Conservation (phyloP, 139 green algal species). For the Chlamydomonas urium region DNA sequence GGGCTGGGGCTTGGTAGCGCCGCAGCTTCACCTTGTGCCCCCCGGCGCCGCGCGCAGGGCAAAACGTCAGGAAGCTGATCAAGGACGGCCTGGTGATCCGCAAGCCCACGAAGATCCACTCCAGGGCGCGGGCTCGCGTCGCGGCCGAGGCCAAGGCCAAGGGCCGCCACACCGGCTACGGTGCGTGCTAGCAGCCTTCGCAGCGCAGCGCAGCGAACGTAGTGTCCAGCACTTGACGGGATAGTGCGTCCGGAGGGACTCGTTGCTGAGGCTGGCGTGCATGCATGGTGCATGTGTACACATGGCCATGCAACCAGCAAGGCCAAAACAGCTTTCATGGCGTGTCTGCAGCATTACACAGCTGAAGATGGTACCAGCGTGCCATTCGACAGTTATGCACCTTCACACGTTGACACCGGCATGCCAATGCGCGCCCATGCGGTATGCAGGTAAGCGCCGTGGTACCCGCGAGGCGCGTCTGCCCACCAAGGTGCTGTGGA, state of each 20-base stretch:
- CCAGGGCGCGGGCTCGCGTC: slow-evolving; percentile 75
- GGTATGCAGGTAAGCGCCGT: slow-evolving; percentile 86
- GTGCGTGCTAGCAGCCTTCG: too few species aligned
- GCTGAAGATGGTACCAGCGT: background rate
- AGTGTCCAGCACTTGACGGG: too few species aligned
- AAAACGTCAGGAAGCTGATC: slow-evolving; percentile 98
- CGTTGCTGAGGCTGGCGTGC: too few species aligned
- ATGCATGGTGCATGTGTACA: too few species aligned
- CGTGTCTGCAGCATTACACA: background rate
- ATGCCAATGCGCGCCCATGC: too few species aligned
- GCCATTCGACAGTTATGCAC: background rate
- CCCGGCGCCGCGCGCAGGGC: slow-evolving; percentile 61
- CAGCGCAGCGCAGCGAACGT: too few species aligned
- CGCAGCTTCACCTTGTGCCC: too few species aligned
- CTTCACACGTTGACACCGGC: background rate
- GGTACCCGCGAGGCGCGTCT: slow-evolving; percentile 97
- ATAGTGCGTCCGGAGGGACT: too few species aligned
- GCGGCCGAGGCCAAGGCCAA: slow-evolving; percentile 92
- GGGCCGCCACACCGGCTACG: slow-evolving; percentile 96
- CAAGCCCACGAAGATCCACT: slow-evolving; percentile 97
- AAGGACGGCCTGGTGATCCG: slow-evolving; percentile 99
- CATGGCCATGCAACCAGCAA: too few species aligned
- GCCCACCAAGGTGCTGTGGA: slow-evolving; percentile 97
- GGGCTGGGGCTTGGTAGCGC: too few species aligned
- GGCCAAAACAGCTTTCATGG: too few species aligned